Base-by-base conservation (phyloP, 495 filamentous ascomycete genomes). In the Lepidopterella palustris region DNA sequence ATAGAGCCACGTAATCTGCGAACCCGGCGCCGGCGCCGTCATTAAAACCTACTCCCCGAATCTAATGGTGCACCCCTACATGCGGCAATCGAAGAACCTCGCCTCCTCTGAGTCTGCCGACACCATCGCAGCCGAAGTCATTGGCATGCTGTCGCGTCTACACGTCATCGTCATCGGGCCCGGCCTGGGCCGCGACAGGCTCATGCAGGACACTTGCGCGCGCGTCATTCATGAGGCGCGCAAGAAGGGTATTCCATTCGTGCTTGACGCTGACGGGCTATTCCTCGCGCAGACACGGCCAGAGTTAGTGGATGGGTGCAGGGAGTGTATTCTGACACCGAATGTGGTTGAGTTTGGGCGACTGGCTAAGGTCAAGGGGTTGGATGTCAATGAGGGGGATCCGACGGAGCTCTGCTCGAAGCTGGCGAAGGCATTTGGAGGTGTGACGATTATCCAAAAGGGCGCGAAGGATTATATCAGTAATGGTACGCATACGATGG, bases 21-120 rank as follows among this genome's bases (percentile, higher is more conserved):
- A 95, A 63, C 88, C 87, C 25, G 85, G 83, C 60, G 95, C 95
- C 48, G 88, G 66, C 58, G 60, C 77, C 72, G 92, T 97, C 45
- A 95, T 98, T 69, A 98, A 98, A 79, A 84, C 88, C 15, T 98
- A 97, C 78, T 97, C 95, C 32, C 93, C 93, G 9, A 97, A 97
- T 74, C 77, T 98, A 13, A 97, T 98, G 95, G 95, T 98, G 13
- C 95, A 97, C 71, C 95, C 93, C 2, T 80, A 95, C 51, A 91
- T 98, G 80, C 90, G 92, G 29, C 89, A 91, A 73, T 78, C 81
- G 35, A 76, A 81, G 11, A 70, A 74, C 61, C 62, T 74, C 18
- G 20, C 66, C 67, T 60, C 56, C 62, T 71, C 59, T 67, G 81
- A 71, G 69, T 79, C 67, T 65, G 50, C 70, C 8, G 72, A 78